Percentiles rank a stretch among this genome's conserved stretches.
Conservation (phyloP, 2,329 filamentous ascomycete species). For the Daldinia sp. region DNA sequence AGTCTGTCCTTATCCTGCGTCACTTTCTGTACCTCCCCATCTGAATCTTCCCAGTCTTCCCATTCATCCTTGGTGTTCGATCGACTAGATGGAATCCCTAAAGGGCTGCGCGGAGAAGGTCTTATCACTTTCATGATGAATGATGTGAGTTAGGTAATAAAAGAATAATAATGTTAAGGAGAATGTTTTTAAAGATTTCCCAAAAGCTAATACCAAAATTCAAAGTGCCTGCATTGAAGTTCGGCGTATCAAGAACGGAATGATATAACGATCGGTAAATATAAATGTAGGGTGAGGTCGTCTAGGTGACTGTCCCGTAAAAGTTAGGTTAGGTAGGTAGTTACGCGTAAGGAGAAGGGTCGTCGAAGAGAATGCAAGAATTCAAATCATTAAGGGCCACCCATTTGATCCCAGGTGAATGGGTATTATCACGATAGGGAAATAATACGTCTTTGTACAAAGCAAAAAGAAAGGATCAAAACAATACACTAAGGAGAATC, state of each 20-base stretch:
- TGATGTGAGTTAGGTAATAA: constrained; percentile 21
- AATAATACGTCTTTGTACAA: constrained; percentile 26
- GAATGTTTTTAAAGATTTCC: neutral
- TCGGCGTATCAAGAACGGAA: constrained; percentile 17
- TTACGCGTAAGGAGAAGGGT: constrained; percentile 13
- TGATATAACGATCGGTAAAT: constrained; percentile 11
- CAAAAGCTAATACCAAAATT: constrained; percentile 41
- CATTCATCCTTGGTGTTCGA: constrained; percentile 46
- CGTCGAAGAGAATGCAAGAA: constrained; percentile 16
- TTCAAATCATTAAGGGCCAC: constrained; percentile 38
- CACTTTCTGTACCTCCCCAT: constrained; percentile 19
- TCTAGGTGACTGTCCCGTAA: constrained; percentile 11
- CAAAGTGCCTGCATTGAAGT: constrained; percentile 49
- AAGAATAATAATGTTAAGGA: constrained; percentile 13
- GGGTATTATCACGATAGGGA: constrained; percentile 21
- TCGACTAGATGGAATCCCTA: constrained; percentile 30
- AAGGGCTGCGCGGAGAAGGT: constrained; percentile 42
- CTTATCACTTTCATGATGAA: constrained; percentile 45
- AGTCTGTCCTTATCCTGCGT: constrained; percentile 36
- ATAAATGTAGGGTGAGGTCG: constrained; percentile 18
- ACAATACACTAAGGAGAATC: constrained; percentile 34
- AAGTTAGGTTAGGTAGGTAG: neutral
- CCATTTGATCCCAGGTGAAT: constrained; percentile 33
- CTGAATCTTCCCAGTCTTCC: constrained; percentile 52
- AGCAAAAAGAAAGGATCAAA: constrained; percentile 44